These are phyloP conservation scores for Casaregolazyma lundiana DNA, from an alignment of 1,139 yeast species.

Conservation along the genomic window DNA sequence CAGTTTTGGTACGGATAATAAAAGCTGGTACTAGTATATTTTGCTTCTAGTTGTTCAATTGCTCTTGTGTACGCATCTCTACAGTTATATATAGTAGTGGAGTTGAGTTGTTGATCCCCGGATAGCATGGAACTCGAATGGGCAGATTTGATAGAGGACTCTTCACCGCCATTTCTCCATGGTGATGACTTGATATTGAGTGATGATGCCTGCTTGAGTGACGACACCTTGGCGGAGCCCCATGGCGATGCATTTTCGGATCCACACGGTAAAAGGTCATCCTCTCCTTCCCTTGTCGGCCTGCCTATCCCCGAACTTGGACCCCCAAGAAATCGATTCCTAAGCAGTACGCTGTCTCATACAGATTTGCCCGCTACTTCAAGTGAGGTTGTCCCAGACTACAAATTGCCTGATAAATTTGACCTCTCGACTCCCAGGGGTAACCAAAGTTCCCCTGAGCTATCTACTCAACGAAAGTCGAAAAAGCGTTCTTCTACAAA, in stretches of 20 bases:
- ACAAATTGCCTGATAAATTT: background rate
- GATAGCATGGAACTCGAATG: background rate
- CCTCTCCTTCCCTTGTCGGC: slow-evolving; percentile 6
- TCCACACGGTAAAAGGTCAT: background rate
- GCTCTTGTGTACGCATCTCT: too few relatives aligned
- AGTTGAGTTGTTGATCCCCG: background rate
- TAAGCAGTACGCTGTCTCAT: slow-evolving; percentile 9
- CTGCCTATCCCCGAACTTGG: slow-evolving; percentile 9
- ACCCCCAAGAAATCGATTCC: slow-evolving; percentile 6
- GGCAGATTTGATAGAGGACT: background rate
- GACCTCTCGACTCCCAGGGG: background rate
- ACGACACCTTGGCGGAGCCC: background rate
- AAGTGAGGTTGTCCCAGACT: background rate
- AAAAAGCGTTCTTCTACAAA: background rate
- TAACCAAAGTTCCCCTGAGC: background rate
- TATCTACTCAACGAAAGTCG: background rate
- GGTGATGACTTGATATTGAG: background rate
- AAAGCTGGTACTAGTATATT: too few relatives aligned
- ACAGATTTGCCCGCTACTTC: background rate
- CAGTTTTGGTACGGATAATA: too few relatives aligned
- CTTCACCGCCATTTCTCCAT: background rate
- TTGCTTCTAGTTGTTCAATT: too few relatives aligned
- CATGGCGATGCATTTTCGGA: background rate
- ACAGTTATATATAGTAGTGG: too few relatives aligned
- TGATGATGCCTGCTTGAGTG: background rate